Evolutionary conservation across 2,329 filamentous ascomycete genomes (phyloP).

Genomic region (Neocucurbitaria cava): DNA sequence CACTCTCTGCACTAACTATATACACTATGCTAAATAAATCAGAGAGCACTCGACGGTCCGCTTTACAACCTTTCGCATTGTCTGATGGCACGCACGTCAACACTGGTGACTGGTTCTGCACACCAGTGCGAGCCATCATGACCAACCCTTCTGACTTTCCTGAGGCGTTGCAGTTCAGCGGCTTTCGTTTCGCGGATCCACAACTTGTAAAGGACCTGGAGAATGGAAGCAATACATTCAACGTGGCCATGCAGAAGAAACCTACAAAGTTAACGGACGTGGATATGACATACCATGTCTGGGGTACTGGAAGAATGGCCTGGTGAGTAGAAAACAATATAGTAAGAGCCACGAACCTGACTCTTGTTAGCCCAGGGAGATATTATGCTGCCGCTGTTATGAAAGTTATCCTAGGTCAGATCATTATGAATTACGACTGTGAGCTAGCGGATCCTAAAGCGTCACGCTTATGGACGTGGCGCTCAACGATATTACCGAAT

Average conservation of each 20-base stretch:
- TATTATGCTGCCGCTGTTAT: slow-evolving; percentile 23
- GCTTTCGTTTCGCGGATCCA: slow-evolving; percentile 27
- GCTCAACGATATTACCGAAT: slow-evolving; percentile 20
- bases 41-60: slow-evolving; percentile 24
- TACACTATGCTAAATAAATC: not conserved
- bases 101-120: slow-evolving; percentile 25
- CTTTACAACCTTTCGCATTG: slow-evolving; percentile 20
- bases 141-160: slow-evolving; percentile 16
- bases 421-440: slow-evolving; percentile 25
- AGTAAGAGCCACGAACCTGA: not conserved
- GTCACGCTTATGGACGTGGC: slow-evolving; percentile 16
- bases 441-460: slow-evolving; percentile 15
- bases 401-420: slow-evolving; percentile 20
- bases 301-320: slow-evolving; percentile 25
- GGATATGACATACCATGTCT: slow-evolving; percentile 20
- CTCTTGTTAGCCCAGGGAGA: slow-evolving; percentile 13
- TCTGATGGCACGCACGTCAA: slow-evolving; percentile 22
- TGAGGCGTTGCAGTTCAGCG: slow-evolving; percentile 19
- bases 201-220: slow-evolving; percentile 3
- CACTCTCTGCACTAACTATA: not conserved
- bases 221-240: not conserved
- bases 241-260: slow-evolving; percentile 11
- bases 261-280: slow-evolving; percentile 19
- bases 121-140: slow-evolving; percentile 24
- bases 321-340: slow-evolving; percentile 12